A percentile compares a stretch with the other conserved stretches of the same genome.
These are phyloP conservation scores for Somion occarium DNA, from an alignment of 1,284 basidiomycete genomes.

Conservation along the genomic window DNA sequence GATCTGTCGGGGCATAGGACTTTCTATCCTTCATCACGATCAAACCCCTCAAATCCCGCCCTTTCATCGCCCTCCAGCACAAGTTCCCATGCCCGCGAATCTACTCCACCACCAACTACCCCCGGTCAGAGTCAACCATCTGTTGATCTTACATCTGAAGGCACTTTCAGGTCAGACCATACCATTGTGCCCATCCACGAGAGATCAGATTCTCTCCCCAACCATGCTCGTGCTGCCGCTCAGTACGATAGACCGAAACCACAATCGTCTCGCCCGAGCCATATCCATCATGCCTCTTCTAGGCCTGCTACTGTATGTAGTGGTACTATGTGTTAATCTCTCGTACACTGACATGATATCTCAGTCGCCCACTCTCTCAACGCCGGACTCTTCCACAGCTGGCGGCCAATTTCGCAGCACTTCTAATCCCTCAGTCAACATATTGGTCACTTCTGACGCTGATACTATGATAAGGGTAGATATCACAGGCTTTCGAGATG, in stretches of 20 bases:
- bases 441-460: constrained; percentile 79
- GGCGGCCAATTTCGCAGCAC: not conserved
- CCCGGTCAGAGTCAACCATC: constrained; percentile 46
- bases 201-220: constrained; percentile 21
- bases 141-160: constrained; percentile 37
- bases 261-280: constrained; percentile 15
- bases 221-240: constrained; percentile 16
- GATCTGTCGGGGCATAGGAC: constrained; percentile 31
- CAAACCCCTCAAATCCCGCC: constrained; percentile 44
- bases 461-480: constrained; percentile 79
- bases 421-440: constrained; percentile 32
- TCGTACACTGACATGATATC: constrained; percentile 13
- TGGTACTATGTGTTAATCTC: constrained; percentile 4
- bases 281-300: constrained; percentile 22
- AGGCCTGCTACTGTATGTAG: constrained; percentile 36
- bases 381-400: constrained; percentile 18
- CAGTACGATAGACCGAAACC: constrained; percentile 22
- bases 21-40: constrained; percentile 33
- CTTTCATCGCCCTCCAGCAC: constrained; percentile 64
- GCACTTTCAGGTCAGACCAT: constrained; percentile 31
- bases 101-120: constrained; percentile 62
- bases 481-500: constrained; percentile 64
- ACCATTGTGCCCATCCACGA: constrained; percentile 22
- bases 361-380: constrained; percentile 45
- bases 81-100: constrained; percentile 54